Conservation (phyloP, 208 protist species). For the Leishmania braziliensis region DNA sequence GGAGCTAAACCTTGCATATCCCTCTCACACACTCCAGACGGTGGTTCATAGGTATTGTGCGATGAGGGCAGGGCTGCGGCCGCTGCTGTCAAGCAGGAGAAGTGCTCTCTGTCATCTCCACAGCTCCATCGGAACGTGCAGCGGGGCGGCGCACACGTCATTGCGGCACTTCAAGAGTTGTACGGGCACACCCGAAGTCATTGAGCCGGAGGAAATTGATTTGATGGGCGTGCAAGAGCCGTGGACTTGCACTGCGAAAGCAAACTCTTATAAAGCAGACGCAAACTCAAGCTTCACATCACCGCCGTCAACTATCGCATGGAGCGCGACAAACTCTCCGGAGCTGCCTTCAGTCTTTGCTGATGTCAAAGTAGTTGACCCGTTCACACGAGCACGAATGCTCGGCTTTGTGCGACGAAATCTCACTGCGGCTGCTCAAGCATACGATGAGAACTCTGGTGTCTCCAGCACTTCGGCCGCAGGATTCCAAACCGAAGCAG, state of each 20-base stretch:
- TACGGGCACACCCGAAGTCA: constrained; percentile 4
- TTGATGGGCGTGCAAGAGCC: not conserved
- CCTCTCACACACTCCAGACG: not conserved
- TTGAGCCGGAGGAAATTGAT: constrained; percentile 20
- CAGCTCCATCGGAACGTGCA: not conserved
- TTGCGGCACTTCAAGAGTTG: not conserved
- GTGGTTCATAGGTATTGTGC: not conserved
- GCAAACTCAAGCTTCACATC: not conserved
- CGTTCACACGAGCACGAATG: constrained; percentile 74
- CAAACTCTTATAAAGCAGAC: not conserved
- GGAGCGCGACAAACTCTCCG: constrained; percentile 10
- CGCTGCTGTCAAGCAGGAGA: not conserved
- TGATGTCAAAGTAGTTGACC: constrained; percentile 33
- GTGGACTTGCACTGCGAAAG: not conserved
- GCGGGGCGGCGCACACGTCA: not conserved
- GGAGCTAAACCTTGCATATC: not conserved
- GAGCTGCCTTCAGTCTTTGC: constrained; percentile 29
- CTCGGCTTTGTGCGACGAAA: constrained; percentile 85
- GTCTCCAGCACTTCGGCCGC: not conserved
- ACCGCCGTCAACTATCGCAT: constrained; percentile 5
- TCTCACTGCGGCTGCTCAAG: constrained; percentile 13
- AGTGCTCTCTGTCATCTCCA: not conserved
- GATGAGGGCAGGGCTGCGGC: not conserved
- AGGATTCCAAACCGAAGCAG: constrained; percentile 21
- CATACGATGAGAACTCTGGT: not conserved